Conservation (phyloP, 2,329 filamentous ascomycete species). For the Pseudogymnoascus sp. region DNA sequence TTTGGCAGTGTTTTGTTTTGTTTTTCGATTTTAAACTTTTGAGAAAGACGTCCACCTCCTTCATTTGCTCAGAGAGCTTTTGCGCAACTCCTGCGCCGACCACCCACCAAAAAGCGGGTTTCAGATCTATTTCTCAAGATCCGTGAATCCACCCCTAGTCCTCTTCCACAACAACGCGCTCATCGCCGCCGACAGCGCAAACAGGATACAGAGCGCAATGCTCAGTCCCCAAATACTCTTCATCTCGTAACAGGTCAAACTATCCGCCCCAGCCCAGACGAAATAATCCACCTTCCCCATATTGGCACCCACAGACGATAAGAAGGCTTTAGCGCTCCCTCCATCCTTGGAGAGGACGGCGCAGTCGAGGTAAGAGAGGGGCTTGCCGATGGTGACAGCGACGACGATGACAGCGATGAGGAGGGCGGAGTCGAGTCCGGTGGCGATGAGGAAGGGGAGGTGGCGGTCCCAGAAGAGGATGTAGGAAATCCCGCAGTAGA, state of each 20-base stretch:
- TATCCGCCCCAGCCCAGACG: conserved; percentile 43
- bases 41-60: neutral
- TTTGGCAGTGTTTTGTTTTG: neutral
- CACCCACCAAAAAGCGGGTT: no score
- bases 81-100: no score
- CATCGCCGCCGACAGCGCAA: conserved; percentile 53
- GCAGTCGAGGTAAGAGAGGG: conserved; percentile 72
- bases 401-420: conserved; percentile 73
- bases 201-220: conserved; percentile 69
- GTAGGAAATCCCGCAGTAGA: conserved; percentile 73
- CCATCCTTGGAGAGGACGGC: conserved; percentile 35
- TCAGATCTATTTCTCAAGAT: conserved; percentile 33
- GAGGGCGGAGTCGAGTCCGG: conserved; percentile 57
- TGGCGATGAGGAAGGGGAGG: conserved; percentile 64
- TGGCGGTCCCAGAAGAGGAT: conserved; percentile 74
- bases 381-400: conserved; percentile 68
- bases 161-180: conserved; percentile 50
- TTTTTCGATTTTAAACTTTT: neutral
- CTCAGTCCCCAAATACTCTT: conserved; percentile 82
- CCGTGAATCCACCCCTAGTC: conserved; percentile 24
- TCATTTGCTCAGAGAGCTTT: neutral
- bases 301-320: conserved; percentile 35
- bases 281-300: conserved; percentile 38
- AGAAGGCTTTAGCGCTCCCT: conserved; percentile 37
- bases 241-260: conserved; percentile 68